phyloP scores from a whole-genome alignment of 2,329 filamentous ascomycete species.

The Phyllosticta paracitricarpa region DNA sequence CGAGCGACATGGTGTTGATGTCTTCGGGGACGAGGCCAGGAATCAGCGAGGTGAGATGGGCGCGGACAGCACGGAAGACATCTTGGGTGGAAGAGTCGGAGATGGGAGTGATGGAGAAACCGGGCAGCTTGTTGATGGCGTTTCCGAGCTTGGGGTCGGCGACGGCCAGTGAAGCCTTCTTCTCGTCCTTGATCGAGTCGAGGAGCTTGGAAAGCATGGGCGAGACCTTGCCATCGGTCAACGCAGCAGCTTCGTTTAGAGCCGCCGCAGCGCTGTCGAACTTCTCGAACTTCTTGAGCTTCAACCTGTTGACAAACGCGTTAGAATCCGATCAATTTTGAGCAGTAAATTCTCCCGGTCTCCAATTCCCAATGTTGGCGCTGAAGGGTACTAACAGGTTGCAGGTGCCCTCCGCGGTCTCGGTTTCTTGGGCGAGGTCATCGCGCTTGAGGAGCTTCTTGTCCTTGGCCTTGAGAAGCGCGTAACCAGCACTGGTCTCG shows the following conservation, averaged over 20 bases:
- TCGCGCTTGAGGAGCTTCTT: conserved; percentile 94
- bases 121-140: conserved; percentile 84
- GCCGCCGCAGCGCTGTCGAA: conserved; percentile 89
- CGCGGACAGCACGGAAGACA: conserved; percentile 87
- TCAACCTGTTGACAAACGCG: conserved; percentile 49
- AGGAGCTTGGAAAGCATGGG: conserved; percentile 74
- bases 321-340: not conserved
- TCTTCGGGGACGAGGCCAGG: conserved; percentile 77
- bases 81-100: conserved; percentile 76
- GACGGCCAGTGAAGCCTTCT: conserved; percentile 90
- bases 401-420: conserved; percentile 73
- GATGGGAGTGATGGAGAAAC: conserved; percentile 74
- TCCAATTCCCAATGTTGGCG: not conserved
- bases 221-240: conserved; percentile 92
- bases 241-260: conserved; percentile 76
- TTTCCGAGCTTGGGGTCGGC: conserved; percentile 85
- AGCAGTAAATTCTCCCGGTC: not conserved
- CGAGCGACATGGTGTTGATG: conserved; percentile 87
- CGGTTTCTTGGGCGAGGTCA: conserved; percentile 63
- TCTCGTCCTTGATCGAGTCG: conserved; percentile 88
- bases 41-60: conserved; percentile 81
- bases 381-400: conserved; percentile 57
- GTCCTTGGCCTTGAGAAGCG: conserved; percentile 95
- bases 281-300: conserved; percentile 94
- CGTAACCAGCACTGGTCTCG: conserved; percentile 94